phyloP scores from a whole-genome alignment of 192 early-diverging fungal genomes.

The Dispira parvispora region DNA sequence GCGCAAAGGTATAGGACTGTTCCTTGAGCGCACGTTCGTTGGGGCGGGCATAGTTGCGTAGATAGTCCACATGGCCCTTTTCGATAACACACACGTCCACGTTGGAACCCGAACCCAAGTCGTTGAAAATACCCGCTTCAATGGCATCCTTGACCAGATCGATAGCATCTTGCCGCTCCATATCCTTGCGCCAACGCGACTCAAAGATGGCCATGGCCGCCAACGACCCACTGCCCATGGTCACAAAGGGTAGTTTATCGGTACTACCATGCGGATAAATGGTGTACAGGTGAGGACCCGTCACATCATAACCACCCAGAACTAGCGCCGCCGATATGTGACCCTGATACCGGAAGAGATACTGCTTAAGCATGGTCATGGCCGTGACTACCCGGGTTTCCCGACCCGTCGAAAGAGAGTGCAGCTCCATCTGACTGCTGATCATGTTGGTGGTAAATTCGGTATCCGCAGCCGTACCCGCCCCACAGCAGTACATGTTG shows the following conservation, averaged over 20 bases:
- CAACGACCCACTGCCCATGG: constrained; percentile 90
- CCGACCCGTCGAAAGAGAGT: constrained; percentile 76
- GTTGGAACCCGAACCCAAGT: constrained; percentile 92
- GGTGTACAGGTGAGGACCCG: constrained; percentile 79
- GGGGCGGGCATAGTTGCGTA: constrained; percentile 71
- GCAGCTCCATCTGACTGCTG: constrained; percentile 86
- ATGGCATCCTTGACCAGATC: constrained; percentile 85
- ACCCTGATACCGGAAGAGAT: constrained; percentile 94
- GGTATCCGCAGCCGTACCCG: constrained; percentile 98
- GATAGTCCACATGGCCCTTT: constrained; percentile 64
- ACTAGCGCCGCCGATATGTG: constrained; percentile 89
- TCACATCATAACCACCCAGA: constrained; percentile 81
- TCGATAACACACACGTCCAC: constrained; percentile 90
- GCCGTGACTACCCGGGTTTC: constrained; percentile 78
- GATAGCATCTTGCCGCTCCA: constrained; percentile 79
- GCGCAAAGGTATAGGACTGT: constrained; percentile 54
- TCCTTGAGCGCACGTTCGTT: constrained; percentile 80
- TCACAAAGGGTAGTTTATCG: constrained; percentile 90
- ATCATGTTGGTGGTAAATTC: constrained; percentile 88
- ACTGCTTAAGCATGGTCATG: constrained; percentile 95
- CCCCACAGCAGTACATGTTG: constrained; percentile 97
- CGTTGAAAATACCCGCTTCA: constrained; percentile 97
- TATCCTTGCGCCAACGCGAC: constrained; percentile 54
- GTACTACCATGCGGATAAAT: constrained; percentile 91
- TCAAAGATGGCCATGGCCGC: constrained; percentile 97